Evolutionary conservation across 2,329 filamentous ascomycete species (phyloP).

Genomic region (Diatrype stigma): DNA sequence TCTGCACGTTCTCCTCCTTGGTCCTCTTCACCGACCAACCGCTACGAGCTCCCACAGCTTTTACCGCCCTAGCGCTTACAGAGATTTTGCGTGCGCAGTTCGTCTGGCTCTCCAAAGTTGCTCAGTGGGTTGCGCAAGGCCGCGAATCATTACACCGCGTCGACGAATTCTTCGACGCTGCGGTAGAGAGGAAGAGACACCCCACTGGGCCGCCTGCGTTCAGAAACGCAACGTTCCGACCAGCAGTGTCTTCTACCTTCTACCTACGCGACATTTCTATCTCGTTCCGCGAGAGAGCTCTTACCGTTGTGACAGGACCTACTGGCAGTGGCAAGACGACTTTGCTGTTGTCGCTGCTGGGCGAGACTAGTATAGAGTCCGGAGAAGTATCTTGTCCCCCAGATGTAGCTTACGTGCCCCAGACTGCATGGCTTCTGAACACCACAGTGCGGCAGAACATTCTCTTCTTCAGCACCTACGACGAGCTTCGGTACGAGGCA

Average conservation of each 20-base stretch:
- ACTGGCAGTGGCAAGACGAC: conserved; percentile 31
- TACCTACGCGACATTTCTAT: conserved; percentile 16
- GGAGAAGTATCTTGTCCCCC: conserved; percentile 21
- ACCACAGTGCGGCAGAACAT: conserved; percentile 31
- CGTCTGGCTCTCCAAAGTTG: conserved; percentile 15
- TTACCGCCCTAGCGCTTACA: conserved; percentile 18
- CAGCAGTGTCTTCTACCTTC: conserved; percentile 21
- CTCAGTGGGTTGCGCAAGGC: conserved; percentile 24
- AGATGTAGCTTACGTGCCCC: conserved; percentile 29
- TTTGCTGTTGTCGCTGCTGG: conserved; percentile 24
- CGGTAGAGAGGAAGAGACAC: conserved; percentile 21
- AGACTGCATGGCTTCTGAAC: conserved; percentile 30
- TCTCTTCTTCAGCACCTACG: conserved; percentile 24
- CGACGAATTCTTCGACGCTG: conserved; percentile 25
- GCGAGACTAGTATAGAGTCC: conserved; percentile 20
- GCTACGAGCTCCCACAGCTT: conserved; percentile 11
- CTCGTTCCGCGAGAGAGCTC: conserved; percentile 18
- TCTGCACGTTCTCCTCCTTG: conserved; percentile 7
- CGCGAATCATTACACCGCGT: conserved; percentile 25
- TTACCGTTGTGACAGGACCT: conserved; percentile 29
- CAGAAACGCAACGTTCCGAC: conserved; percentile 23
- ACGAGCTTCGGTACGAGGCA: conserved; percentile 23
- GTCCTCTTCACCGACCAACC: conserved; percentile 1
- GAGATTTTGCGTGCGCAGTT: conserved; percentile 17
- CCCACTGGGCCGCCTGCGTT: conserved; percentile 25